Conservation (phyloP, 176 grass and related monocot genomes). For the Cocos nucifera region DNA sequence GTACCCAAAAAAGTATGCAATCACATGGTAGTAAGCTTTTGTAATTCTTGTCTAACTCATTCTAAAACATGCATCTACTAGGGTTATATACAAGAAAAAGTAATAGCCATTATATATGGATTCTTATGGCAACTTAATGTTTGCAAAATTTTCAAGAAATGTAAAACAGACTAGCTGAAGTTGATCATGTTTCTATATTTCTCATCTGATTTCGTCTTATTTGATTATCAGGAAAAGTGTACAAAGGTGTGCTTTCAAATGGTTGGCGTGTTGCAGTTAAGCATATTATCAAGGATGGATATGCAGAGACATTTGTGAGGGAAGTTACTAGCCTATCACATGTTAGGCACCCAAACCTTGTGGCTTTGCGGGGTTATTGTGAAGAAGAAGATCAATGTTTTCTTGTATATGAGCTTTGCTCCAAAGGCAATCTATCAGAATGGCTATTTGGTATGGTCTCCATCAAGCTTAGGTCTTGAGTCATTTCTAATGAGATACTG, state of each 20-base stretch:
- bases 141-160: too few species aligned
- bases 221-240: slow-evolving; percentile 51
- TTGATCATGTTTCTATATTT: not conserved
- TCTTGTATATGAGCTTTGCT: slow-evolving; percentile 61
- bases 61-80: too few species aligned
- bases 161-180: not conserved
- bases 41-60: too few species aligned
- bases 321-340: slow-evolving; percentile 58
- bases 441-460: slow-evolving; percentile 51
- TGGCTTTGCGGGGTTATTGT: slow-evolving; percentile 47
- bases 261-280: slow-evolving; percentile 59
- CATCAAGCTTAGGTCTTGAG: not conserved
- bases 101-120: too few species aligned
- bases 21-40: too few species aligned
- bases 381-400: slow-evolving; percentile 46
- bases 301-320: slow-evolving; percentile 57
- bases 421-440: slow-evolving; percentile 62
- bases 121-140: too few species aligned
- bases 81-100: too few species aligned
- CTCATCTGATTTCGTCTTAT: not conserved
- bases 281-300: slow-evolving; percentile 54
- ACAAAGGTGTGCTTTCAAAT: slow-evolving; percentile 56
- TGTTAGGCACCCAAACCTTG: slow-evolving; percentile 64
- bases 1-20: too few species aligned
- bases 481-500: not conserved